Percentiles rank a stretch among this genome's conserved stretches.
phyloP scores from a whole-genome alignment of 2,329 filamentous ascomycete genomes.

The Bipolaris oryzae region DNA sequence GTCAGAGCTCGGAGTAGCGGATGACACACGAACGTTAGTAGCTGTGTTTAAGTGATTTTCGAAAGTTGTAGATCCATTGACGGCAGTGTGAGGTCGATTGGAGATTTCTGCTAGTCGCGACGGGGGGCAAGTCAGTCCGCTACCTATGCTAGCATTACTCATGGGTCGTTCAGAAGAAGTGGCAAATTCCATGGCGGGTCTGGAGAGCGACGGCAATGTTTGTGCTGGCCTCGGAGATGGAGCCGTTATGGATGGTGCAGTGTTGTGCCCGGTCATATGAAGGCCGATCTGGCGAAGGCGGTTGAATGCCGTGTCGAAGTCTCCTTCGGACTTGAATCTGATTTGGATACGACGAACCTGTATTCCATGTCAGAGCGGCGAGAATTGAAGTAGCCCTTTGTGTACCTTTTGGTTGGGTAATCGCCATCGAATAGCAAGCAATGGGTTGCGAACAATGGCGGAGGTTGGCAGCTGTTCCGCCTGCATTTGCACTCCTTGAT shows the following conservation, averaged over 20 bases:
- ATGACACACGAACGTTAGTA: slow-evolving; percentile 20
- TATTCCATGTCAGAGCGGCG: slow-evolving; percentile 9
- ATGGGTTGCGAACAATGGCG: slow-evolving; percentile 48
- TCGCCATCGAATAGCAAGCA: slow-evolving; percentile 51
- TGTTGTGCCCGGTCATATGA: slow-evolving; percentile 29
- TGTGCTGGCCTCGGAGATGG: slow-evolving; percentile 9
- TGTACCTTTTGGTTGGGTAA: slow-evolving; percentile 46
- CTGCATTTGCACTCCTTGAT: slow-evolving; percentile 36
- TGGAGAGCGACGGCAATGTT: background rate
- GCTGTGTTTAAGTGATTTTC: slow-evolving; percentile 20
- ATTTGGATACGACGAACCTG: slow-evolving; percentile 55
- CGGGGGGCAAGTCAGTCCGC: slow-evolving; percentile 33
- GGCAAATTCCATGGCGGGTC: background rate
- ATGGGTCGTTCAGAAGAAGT: slow-evolving; percentile 3
- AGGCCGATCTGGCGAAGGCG: slow-evolving; percentile 45
- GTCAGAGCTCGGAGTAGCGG: slow-evolving; percentile 19
- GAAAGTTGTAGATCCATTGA: slow-evolving; percentile 13
- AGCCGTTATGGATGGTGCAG: slow-evolving; percentile 21
- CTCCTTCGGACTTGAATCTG: slow-evolving; percentile 48
- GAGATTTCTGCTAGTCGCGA: slow-evolving; percentile 34
- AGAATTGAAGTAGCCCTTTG: too few species aligned
- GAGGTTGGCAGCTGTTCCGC: slow-evolving; percentile 54
- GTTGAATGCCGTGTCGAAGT: slow-evolving; percentile 45
- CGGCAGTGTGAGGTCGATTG: slow-evolving; percentile 31
- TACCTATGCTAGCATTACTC: background rate